phyloP scores from a whole-genome alignment of 2,329 filamentous ascomycete species.

The Coniella lustricola region DNA sequence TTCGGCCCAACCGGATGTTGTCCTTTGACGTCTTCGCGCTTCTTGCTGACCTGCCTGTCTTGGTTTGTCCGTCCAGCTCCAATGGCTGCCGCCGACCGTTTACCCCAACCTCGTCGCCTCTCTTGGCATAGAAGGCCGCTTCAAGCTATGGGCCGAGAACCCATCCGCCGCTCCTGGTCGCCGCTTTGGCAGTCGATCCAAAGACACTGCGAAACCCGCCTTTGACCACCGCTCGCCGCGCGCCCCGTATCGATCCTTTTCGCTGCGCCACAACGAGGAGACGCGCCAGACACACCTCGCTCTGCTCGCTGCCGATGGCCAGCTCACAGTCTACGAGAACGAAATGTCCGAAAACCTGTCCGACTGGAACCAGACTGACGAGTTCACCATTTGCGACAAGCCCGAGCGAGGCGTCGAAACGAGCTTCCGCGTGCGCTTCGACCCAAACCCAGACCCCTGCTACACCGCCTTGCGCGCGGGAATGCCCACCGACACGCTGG shows the following conservation, averaged over 20 bases:
- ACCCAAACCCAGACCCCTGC: slow-evolving; percentile 78
- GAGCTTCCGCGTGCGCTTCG: slow-evolving; percentile 78
- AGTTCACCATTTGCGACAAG: slow-evolving; percentile 64
- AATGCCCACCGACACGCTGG: slow-evolving; percentile 71
- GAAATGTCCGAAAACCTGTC: slow-evolving; percentile 74
- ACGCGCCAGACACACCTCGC: slow-evolving; percentile 77
- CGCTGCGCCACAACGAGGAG: slow-evolving; percentile 75
- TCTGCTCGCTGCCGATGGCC: slow-evolving; percentile 74
- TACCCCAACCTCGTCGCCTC: slow-evolving; percentile 81
- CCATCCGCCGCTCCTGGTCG: slow-evolving; percentile 71
- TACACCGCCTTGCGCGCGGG: slow-evolving; percentile 71
- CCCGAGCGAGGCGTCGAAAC: slow-evolving; percentile 79
- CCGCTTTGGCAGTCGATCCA: slow-evolving; percentile 64
- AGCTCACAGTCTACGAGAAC: slow-evolving; percentile 75
- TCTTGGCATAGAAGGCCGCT: slow-evolving; percentile 81
- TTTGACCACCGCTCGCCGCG: slow-evolving; percentile 52
- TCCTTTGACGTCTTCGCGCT: neutral
- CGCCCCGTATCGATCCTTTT: slow-evolving; percentile 71
- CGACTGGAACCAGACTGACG: slow-evolving; percentile 68
- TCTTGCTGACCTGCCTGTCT: neutral
- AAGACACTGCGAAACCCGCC: slow-evolving; percentile 38
- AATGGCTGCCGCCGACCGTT: slow-evolving; percentile 87
- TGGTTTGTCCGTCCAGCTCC: slow-evolving; percentile 49
- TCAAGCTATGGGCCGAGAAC: slow-evolving; percentile 91
- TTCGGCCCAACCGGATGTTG: neutral